Base-by-base conservation (phyloP, 257 asterid species). In the Forsythia viridissima region DNA sequence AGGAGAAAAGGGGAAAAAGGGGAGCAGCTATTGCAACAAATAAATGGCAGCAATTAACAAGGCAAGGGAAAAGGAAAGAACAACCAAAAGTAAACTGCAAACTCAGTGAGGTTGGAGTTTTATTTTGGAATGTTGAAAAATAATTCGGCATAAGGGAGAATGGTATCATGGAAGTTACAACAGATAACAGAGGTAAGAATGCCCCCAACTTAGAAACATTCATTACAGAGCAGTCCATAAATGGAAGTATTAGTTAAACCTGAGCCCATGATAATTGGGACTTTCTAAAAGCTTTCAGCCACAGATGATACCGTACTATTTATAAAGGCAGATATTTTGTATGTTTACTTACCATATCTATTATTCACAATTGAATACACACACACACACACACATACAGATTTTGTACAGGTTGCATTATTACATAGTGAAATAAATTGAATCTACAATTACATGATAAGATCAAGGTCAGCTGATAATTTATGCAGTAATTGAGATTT, bases 101-200 rank as follows among this genome's bases (percentile, higher is more conserved):
- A 34, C 66, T 57, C 30, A 20, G 34, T 16, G 72, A 24, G 24
- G 24, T 24, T 24, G 69, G 39, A 70, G 0, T 34, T 40, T 21
- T 8, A 51, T 55, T 11, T 24, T 71, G 18, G 4, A 48, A 69
- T 70, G 51, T 38, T n/a, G 10, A 77, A 37, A 41, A 72, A 70
- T 41, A 67, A 44, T 57, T 57, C 66, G 18, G 34, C 66, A 57
- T 16, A 76, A 30, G 66, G 30, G 52, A 37, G 40, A 21, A 48
- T 20, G 16, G 51, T 46, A 6, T 57, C 18, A n/a, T 6, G 6
- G 66, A 57, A 57, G 66, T 57, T 57, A 7, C 30, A 37, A 77
- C 69, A 5, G 52, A 40, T 16, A 75, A 44, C 55, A 74, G 13
- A 75, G 34, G 77, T n/a, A 55, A 55, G 65, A 21, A 55, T n/a